Base-by-base conservation (phyloP, 73 alveolate genomes). In the Chromera velia region DNA sequence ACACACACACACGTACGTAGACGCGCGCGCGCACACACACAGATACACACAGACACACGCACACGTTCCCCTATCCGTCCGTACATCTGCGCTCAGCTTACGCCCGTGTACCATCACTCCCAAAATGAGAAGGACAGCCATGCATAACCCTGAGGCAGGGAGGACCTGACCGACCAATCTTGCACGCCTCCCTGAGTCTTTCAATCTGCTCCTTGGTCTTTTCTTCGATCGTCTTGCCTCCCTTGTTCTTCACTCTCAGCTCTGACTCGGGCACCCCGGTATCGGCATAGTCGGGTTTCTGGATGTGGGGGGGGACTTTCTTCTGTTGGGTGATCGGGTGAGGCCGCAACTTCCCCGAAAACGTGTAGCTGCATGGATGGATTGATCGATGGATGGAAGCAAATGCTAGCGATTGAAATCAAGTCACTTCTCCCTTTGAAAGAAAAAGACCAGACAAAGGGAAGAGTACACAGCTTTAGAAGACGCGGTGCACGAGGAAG, bases 261-360 rank as follows among this genome's bases (percentile, higher is more conserved):
- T 32, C 27, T 29, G 27, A 89, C 91, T 40, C 22, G 13, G 22
- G 13, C 55, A 40, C 55, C 4, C 55, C 55, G 32, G 87, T 72
- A 77, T 62, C 87, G 13, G 95, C 96, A 85, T 93, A 93, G 62
- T 93, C 98, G 1, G 98, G 98, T 49, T 76, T 84, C 72, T 83
- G 90, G 32, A 93, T 93, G 34, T 87, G 91, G 1, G 85, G 90
- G n/a, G 98, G 98, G 7, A 93, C 91, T 26, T 40, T 28, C 66
- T 93, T 84, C 70, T 67, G 55, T n/a, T 87, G 86, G 32, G 87
- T 30, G 22, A 82, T 74, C 28, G 80, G 75, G 22, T 91, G 89
- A 27, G 93, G 88, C 33, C 98, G 76, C 10, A 93, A 74, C 0
- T 93, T 95, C 18, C 98, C 98, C 18, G 98, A 87, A 78, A 90